Percentiles rank a stretch among this genome's conserved stretches.
phyloP scores from a whole-genome alignment of 768 basidiomycete species.

The Chlorophyllum brunneum region DNA sequence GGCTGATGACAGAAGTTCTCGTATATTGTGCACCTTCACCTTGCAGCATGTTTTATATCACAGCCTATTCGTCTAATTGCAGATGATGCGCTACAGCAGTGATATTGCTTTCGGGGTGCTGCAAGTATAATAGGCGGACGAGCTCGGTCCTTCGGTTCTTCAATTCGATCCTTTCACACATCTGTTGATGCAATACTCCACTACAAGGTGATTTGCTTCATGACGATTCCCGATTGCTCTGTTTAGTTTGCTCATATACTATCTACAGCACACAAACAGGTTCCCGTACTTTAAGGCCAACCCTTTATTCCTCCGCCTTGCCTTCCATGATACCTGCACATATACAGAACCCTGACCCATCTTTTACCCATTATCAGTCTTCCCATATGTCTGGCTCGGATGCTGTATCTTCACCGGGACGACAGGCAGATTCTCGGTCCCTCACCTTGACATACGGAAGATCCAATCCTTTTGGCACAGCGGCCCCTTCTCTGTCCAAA shows the following conservation, averaged over 20 bases:
- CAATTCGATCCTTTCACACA: neutral
- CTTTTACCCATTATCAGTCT: neutral
- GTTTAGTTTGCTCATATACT: neutral
- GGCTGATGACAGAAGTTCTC: neutral
- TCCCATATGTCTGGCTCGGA: too few species aligned
- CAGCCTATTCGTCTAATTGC: neutral
- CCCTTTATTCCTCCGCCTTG: neutral
- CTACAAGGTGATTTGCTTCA: neutral
- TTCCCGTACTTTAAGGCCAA: neutral
- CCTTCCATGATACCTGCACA: neutral
- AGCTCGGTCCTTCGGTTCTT: too few species aligned
- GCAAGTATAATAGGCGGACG: too few species aligned
- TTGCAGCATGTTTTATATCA: conserved; percentile 5
- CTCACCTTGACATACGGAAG: too few species aligned
- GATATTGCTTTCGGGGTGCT: neutral
- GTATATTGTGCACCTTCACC: neutral
- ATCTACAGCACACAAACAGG: neutral
- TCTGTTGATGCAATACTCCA: neutral
- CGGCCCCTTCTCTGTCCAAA: too few species aligned
- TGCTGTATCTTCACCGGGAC: too few species aligned
- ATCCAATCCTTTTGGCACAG: too few species aligned
- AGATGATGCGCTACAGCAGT: neutral
- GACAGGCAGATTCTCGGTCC: too few species aligned
- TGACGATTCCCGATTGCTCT: neutral
- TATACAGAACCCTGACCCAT: neutral